These are phyloP conservation scores for Umbelopsis sp. DNA, from an alignment of 371 early-diverging fungal species.

Conservation along the genomic window DNA sequence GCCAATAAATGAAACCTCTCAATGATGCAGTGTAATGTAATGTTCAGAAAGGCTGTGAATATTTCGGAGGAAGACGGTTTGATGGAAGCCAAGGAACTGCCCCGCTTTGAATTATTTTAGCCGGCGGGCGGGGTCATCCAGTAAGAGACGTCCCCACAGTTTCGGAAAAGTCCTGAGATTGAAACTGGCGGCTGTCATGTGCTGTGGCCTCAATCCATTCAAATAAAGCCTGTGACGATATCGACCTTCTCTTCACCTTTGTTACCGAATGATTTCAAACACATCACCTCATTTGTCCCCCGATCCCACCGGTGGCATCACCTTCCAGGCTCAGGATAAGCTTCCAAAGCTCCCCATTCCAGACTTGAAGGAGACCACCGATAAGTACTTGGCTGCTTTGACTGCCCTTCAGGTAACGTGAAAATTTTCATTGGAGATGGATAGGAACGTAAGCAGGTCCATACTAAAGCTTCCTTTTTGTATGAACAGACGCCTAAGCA, in stretches of 20 bases:
- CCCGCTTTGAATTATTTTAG: conserved; percentile 1
- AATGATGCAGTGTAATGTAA: too few relatives aligned
- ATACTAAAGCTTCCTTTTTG: background rate
- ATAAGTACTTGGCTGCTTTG: conserved; percentile 73
- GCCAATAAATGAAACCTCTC: too few relatives aligned
- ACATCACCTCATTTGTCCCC: conserved; percentile 14
- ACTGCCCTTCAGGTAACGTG: conserved; percentile 71
- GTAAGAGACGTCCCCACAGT: background rate
- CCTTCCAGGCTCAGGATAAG: conserved; percentile 59
- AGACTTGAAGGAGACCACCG: conserved; percentile 78
- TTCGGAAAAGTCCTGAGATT: conserved; percentile 9
- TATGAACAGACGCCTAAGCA: conserved; percentile 51
- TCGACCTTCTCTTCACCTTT: background rate
- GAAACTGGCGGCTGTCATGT: conserved; percentile 16
- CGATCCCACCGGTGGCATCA: conserved; percentile 17
- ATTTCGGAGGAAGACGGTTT: background rate
- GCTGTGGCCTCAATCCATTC: background rate
- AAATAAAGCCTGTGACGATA: background rate
- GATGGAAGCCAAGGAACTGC: background rate
- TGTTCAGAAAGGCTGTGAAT: too few relatives aligned
- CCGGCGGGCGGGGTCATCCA: background rate
- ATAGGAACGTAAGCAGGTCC: background rate
- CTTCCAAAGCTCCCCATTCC: conserved; percentile 89
- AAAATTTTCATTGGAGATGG: background rate
- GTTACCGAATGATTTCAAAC: background rate